phyloP scores from a whole-genome alignment of 352 stramenopile genomes.

The Thraustochytrium striatum region DNA sequence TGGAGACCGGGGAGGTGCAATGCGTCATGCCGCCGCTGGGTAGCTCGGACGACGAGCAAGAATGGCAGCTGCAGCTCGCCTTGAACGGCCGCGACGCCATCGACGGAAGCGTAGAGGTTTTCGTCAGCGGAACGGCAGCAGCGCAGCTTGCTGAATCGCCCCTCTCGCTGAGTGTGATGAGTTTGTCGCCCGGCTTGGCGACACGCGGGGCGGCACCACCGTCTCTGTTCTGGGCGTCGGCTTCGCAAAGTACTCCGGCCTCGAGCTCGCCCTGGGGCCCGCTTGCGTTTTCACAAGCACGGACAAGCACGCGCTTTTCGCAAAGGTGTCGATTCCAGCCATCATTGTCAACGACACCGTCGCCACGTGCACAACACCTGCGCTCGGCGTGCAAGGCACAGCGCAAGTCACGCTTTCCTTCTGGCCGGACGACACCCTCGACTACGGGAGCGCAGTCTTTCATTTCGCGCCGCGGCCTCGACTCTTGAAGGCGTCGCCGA shows the following conservation, averaged over 20 bases:
- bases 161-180: too few species aligned
- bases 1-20: too few species aligned
- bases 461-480: not conserved
- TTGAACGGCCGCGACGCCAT: slow-evolving; percentile 7
- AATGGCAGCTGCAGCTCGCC: not conserved
- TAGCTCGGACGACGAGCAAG: not conserved
- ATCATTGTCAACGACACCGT: not conserved
- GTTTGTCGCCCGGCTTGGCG: too few species aligned
- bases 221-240: not conserved
- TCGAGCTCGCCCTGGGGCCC: not conserved
- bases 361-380: not conserved
- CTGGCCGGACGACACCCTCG: not conserved
- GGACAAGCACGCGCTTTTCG: not conserved
- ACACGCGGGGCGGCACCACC: not conserved
- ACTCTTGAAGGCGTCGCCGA: not conserved
- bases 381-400: not conserved
- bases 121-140: too few species aligned
- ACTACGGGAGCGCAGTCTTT: not conserved
- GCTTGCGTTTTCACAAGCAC: slow-evolving; percentile 16
- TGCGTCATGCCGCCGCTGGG: too few species aligned
- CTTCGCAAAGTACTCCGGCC: not conserved
- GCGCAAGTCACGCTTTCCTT: not conserved
- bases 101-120: too few species aligned
- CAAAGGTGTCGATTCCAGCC: not conserved
- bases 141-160: too few species aligned